Percentiles rank a stretch among this genome's conserved stretches.
Evolutionary conservation across 768 basidiomycete genomes (phyloP).

Genomic region (Heimioporus sp.): DNA sequence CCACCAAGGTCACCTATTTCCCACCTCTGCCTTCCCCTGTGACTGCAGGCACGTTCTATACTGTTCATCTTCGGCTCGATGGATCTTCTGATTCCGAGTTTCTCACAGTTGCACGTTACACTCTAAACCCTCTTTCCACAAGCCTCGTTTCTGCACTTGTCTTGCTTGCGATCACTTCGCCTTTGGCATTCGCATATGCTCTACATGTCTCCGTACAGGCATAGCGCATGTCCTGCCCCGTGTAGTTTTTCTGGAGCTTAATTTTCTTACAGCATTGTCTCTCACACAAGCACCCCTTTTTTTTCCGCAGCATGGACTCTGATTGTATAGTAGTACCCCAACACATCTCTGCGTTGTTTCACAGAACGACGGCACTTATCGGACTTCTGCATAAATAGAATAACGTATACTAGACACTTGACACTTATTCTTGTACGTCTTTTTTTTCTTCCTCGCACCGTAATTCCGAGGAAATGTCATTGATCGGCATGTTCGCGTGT

Average conservation of each 20-base stretch:
- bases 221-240: background rate
- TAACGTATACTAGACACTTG: slow-evolving; percentile 5
- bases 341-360: slow-evolving; percentile 3
- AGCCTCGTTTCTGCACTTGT: slow-evolving; percentile 15
- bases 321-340: slow-evolving; percentile 9
- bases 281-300: slow-evolving; percentile 5
- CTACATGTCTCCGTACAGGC: slow-evolving; percentile 9
- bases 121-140: slow-evolving; percentile 9
- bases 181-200: slow-evolving; percentile 16
- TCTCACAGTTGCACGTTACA: slow-evolving; percentile 9
- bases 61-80: background rate
- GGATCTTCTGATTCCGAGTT: background rate
- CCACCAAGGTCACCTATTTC: slow-evolving; percentile 26
- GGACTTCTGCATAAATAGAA: slow-evolving; percentile 12
- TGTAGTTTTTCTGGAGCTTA: background rate
- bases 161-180: slow-evolving; percentile 13
- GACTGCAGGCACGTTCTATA: slow-evolving; percentile 14
- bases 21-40: slow-evolving; percentile 14
- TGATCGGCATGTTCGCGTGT: background rate
- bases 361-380: slow-evolving; percentile 5
- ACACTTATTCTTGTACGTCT: slow-evolving; percentile 18
- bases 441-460: slow-evolving; percentile 4
- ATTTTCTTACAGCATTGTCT: slow-evolving; percentile 7
- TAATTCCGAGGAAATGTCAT: slow-evolving; percentile 4
- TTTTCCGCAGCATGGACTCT: slow-evolving; percentile 12